Evolutionary conservation across 371 early-diverging fungal genomes (phyloP), one percentile per base, ranked within the genome.

Genomic region (Dipsacomyces acuminosporus): DNA sequence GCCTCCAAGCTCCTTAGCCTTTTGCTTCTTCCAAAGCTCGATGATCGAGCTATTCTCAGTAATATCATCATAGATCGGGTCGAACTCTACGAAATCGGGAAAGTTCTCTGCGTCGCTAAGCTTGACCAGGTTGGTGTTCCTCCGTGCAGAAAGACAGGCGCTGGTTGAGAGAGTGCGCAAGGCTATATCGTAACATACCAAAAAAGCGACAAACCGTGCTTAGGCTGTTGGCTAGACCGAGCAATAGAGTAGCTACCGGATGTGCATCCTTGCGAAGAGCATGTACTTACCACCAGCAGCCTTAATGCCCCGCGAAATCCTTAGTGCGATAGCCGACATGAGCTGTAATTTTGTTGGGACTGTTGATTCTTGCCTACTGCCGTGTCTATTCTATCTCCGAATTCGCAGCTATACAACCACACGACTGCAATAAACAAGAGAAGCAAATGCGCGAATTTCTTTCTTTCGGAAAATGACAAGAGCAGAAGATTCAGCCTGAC

Each of bases 41-140:
- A 73, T 74, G 13, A 73, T 52, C 11, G 76, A 72, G 36, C 54
- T 51, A 56, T 73, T 73, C 17, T 53, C 74, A 8, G 42, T 44
- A 24, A 75, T 45, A 23, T 71, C 59, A 45, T 73, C 73, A 40
- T 74, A 70, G 33, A 72, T 42, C 35, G 65, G 76, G 36, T 75
- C 59, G 21, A 73, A 48, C 48, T 44, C 56, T 21, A 40, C 45
- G 22, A 74, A 61, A 41, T 73, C 71, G 18, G 64, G 54, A 15
- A 63, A 26, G 30, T 38, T 45, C 22, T 48, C 38, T 2, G 48
- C 64, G 19, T 54, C 44, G 42, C 42, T 41, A 6, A 64, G 34
- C 24, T 45, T 23, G 6, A 63, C 15, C 22, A 63, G 19, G 11
- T 17, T 14, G 24, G 20, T 23, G 7, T 2, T n/a, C 42, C 33